Evolutionary conservation across 2,329 filamentous ascomycete species (phyloP).

Genomic region (Xylariales sp.): DNA sequence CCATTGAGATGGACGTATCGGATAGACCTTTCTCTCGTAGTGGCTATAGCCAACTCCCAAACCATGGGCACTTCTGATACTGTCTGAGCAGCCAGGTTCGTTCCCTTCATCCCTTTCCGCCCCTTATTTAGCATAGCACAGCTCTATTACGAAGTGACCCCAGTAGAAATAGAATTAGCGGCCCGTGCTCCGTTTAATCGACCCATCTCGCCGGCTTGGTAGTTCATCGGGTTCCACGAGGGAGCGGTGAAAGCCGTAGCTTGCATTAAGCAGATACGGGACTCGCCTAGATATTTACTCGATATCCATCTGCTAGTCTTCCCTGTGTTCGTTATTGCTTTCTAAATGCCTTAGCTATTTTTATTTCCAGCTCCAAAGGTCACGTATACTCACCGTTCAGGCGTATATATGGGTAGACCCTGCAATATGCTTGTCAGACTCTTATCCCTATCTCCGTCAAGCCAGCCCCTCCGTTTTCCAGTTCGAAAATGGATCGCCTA

Average conservation of each 20-base stretch:
- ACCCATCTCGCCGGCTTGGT: not conserved
- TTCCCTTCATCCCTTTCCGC: no score
- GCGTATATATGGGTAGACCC: not conserved
- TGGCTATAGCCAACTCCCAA: no score
- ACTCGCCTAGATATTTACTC: not conserved
- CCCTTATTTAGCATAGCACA: no score
- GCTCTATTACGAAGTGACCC: no score
- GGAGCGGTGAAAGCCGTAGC: not conserved
- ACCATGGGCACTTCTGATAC: no score
- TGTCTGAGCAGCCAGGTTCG: not conserved
- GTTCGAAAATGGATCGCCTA: not conserved
- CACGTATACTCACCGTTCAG: not conserved
- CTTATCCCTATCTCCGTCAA: not conserved
- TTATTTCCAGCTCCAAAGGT: not conserved
- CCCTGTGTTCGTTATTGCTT: no score
- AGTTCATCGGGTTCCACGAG: slow-evolving; percentile 11
- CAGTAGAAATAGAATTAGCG: not conserved
- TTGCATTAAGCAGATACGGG: not conserved
- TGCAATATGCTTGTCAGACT: no score
- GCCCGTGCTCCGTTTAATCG: not conserved
- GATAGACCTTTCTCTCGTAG: no score
- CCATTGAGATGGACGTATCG: no score
- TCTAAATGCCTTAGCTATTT: no score
- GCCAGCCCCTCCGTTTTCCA: not conserved
- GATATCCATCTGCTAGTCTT: no score